These are phyloP conservation scores for Chaetomiaceae sp. DNA, from an alignment of 2,329 filamentous ascomycete genomes.

Conservation along the genomic window DNA sequence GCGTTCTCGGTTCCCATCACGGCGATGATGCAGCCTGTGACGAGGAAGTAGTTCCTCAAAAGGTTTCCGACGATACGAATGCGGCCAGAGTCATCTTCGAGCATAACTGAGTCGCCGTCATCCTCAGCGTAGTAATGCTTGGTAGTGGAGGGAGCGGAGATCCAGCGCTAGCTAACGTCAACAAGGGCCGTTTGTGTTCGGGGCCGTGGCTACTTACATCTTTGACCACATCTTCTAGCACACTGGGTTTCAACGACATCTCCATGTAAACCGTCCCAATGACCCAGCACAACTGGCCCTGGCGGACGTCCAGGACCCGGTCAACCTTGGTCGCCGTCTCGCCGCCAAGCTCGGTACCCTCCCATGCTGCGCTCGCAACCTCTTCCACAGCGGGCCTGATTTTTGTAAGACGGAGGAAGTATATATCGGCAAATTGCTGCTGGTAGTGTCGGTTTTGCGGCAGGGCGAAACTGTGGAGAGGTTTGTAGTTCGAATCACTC, in stretches of 20 bases:
- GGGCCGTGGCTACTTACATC: constrained; percentile 55
- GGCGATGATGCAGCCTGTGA: constrained; percentile 92
- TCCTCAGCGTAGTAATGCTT: constrained; percentile 69
- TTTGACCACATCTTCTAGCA: constrained; percentile 90
- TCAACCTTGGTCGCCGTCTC: constrained; percentile 73
- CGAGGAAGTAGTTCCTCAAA: constrained; percentile 65
- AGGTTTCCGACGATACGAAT: constrained; percentile 70
- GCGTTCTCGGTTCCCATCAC: constrained; percentile 90
- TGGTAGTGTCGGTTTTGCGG: constrained; percentile 71
- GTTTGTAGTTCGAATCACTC: constrained; percentile 59
- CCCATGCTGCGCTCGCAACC: constrained; percentile 72
- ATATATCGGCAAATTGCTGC: constrained; percentile 97
- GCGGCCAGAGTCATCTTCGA: constrained; percentile 94
- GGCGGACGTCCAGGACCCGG: constrained; percentile 87
- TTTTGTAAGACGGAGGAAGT: constrained; percentile 84
- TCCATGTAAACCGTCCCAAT: constrained; percentile 95
- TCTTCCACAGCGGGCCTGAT: constrained; percentile 79
- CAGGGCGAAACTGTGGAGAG: constrained; percentile 70
- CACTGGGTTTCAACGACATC: constrained; percentile 92
- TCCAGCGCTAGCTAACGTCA: constrained; percentile 64
- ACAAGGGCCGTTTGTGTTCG: no score
- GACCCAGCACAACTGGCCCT: constrained; percentile 95
- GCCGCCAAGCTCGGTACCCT: constrained; percentile 69
- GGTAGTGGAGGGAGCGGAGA: constrained; percentile 71
- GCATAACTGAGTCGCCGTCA: constrained; percentile 65